Evolutionary conservation across 23 red algal species (phyloP), one percentile per base, ranked within the genome.

Genomic region (Gracilaria domingensis): DNA sequence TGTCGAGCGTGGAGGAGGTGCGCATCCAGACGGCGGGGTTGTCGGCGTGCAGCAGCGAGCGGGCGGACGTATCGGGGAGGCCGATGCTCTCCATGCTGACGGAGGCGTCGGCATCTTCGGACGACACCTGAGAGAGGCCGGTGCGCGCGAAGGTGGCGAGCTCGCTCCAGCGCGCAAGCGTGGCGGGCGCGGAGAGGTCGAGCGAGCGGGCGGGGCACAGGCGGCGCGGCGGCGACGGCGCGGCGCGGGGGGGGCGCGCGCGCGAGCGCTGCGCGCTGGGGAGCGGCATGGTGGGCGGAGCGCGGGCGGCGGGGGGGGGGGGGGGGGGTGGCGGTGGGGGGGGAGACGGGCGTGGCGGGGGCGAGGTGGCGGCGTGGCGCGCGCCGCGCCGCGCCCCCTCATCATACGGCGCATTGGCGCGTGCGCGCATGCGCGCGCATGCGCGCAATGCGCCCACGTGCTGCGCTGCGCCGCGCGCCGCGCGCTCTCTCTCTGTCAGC

Each of bases 51-150:
- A 24, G 0, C 17, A 82, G 53, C 16, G 54, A 82, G 53, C 79
- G 79, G 6, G 21, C 53, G 38, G 54, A 59, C 6, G 79, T 9
- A 29, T 82, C 79, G 28, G 58, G 53, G 37, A 64, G 32, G 28
- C 58, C 58, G 54, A 82, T 82, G 54, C 54, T 62, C 33, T 82
- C 79, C 53, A 82, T 82, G n/a, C 54, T 62, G 58, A 23, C 79
- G 38, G 79, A 59, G 58, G 79, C 51, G 49, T 82, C 58, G 8
- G 53, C 79, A 40, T 62, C 53, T 2, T 82, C 79, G 58, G 53
- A 59, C 38, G 79, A 82, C 14, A 65, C 79, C 23, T 62, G 53
- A 6, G 54, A 82, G 38, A 82, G 54, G 32, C 79, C 79, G 58
- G 20, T 37, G 21, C 79, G 79, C 1, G 23, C 35, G 53, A 53